These are phyloP conservation scores for Metroxylon sagu DNA, from an alignment of 176 grass and related monocot species.

Conservation along the genomic window DNA sequence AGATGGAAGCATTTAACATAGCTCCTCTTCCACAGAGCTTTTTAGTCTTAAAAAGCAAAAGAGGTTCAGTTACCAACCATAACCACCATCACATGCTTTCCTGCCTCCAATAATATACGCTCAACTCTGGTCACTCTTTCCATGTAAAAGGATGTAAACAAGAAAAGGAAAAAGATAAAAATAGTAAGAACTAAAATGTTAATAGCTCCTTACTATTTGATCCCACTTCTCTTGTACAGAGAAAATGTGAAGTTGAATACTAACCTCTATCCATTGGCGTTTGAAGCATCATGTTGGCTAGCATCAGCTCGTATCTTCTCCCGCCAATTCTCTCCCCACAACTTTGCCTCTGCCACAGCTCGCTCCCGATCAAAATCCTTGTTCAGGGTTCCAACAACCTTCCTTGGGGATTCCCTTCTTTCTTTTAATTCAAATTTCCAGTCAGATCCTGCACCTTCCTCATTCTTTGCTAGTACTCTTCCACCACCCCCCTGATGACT, in stretches of 20 bases:
- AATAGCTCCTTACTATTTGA: neutral
- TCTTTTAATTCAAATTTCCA: neutral
- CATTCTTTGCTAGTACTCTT: neutral
- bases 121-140: too few relatives aligned
- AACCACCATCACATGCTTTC: too few relatives aligned
- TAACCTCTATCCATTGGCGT: constrained; percentile 7
- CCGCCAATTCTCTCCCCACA: constrained; percentile 88
- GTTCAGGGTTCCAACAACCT: constrained; percentile 19
- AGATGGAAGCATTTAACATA: too few relatives aligned
- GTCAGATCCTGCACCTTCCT: neutral
- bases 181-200: too few relatives aligned
- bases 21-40: too few relatives aligned
- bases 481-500: neutral
- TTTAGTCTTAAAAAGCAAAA: too few relatives aligned
- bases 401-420: constrained; percentile 27
- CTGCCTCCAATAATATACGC: too few relatives aligned
- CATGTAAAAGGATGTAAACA: too few relatives aligned
- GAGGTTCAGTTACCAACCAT: too few relatives aligned
- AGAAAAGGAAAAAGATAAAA: too few relatives aligned
- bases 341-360: constrained; percentile 85
- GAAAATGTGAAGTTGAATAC: constrained; percentile 9
- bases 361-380: constrained; percentile 60
- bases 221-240: constrained; percentile 4
- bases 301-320: constrained; percentile 50
- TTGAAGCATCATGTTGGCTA: constrained; percentile 10